These are phyloP conservation scores for Schizosaccharomyces lindneri DNA, from an alignment of 805 yeast genomes.

Conservation along the genomic window DNA sequence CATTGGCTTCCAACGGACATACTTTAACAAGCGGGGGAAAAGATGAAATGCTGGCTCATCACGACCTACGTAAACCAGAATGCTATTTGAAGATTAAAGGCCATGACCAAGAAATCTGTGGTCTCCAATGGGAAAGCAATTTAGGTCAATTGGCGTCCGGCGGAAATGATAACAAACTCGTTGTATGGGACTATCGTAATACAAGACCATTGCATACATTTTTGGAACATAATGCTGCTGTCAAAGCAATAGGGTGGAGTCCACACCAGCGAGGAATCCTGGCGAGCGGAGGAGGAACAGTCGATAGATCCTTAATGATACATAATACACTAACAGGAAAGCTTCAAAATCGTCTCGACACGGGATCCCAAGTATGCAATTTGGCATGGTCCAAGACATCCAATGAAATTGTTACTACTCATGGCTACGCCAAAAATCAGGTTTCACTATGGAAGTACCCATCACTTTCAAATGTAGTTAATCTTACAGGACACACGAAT, in stretches of 20 bases:
- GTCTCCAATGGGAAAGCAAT: conserved; percentile 76
- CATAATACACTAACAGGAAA: conserved; percentile 77
- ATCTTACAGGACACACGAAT: conserved; percentile 80
- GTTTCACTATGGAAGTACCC: conserved; percentile 87
- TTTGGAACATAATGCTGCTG: conserved; percentile 77
- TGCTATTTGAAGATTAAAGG: conserved; percentile 51
- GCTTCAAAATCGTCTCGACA: conserved; percentile 55
- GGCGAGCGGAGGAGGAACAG: conserved; percentile 94
- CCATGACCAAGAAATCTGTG: conserved; percentile 91
- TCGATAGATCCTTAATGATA: conserved; percentile 66
- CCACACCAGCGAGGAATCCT: conserved; percentile 86
- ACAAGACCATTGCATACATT: conserved; percentile 45
- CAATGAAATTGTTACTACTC: conserved; percentile 79
- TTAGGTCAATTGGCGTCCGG: conserved; percentile 87
- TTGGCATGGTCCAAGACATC: conserved; percentile 80
- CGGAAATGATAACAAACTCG: conserved; percentile 72
- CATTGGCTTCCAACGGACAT: conserved; percentile 87
- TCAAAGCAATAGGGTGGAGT: conserved; percentile 91
- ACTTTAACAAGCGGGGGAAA: conserved; percentile 67
- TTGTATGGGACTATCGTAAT: conserved; percentile 66
- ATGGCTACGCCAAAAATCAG: conserved; percentile 79
- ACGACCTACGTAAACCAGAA: conserved; percentile 74
- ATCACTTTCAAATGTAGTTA: conserved; percentile 75
- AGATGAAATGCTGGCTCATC: conserved; percentile 59
- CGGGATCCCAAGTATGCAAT: conserved; percentile 92